Evolutionary conservation across 2,329 filamentous ascomycete species (phyloP).

Genomic region (Trichoderma endophyticum): DNA sequence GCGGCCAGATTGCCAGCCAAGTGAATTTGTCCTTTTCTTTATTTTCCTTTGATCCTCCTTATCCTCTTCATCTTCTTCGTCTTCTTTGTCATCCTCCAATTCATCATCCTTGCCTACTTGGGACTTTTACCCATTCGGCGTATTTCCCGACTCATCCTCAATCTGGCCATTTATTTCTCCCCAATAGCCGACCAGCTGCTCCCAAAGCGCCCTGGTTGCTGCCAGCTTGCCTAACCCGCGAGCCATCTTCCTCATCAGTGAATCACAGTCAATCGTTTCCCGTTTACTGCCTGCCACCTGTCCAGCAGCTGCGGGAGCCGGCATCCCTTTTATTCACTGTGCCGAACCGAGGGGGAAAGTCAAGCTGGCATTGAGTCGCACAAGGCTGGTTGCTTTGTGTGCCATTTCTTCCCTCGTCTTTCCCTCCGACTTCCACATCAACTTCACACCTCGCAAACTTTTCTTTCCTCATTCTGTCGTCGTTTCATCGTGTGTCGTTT

Average conservation of each 20-base stretch:
- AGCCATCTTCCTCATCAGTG: neutral
- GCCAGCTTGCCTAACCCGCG: neutral
- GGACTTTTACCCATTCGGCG: neutral
- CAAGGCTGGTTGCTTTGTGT: slow-evolving; percentile 9
- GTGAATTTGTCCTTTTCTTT: neutral
- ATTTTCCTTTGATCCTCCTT: neutral
- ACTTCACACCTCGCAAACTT: neutral
- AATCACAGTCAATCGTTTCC: slow-evolving; percentile 7
- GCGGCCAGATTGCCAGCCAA: slow-evolving; percentile 2
- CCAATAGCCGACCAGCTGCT: neutral
- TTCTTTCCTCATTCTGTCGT: neutral
- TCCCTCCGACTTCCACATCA: neutral
- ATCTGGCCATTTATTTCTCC: neutral
- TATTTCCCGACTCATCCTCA: neutral
- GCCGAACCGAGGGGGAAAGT: neutral
- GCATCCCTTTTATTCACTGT: slow-evolving; percentile 1
- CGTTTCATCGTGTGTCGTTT: neutral
- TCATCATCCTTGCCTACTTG: neutral
- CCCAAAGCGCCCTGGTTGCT: neutral
- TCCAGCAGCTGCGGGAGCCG: slow-evolving; percentile 2
- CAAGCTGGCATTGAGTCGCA: slow-evolving; percentile 7
- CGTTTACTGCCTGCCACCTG: neutral
- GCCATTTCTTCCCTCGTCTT: neutral
- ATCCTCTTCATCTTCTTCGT: neutral
- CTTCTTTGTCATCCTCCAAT: neutral